Conservation (phyloP, 305 asterid genomes). For the Solanum aculeatissimum region DNA sequence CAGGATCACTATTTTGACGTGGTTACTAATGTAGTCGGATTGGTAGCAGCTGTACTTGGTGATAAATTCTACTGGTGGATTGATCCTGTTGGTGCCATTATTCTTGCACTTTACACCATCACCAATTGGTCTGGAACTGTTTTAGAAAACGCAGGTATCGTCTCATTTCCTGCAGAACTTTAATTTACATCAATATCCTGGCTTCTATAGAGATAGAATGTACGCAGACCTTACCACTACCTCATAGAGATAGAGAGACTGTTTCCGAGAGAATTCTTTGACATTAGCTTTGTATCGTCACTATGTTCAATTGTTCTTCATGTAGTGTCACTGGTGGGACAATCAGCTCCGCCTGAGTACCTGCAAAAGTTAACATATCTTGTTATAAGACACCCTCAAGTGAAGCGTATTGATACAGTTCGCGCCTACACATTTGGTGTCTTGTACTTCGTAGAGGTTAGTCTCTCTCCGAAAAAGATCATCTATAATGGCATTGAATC, state of each 20-base stretch:
- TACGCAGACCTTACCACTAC: no score
- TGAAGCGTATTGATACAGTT: constrained; percentile 69
- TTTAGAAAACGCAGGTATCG: constrained; percentile 66
- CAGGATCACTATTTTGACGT: constrained; percentile 86
- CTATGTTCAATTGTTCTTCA: background rate
- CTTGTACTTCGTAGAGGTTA: constrained; percentile 74
- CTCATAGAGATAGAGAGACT: no score
- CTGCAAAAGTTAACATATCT: constrained; percentile 66
- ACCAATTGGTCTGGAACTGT: constrained; percentile 66
- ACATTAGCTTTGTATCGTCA: background rate
- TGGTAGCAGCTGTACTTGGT: constrained; percentile 65
- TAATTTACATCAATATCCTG: background rate
- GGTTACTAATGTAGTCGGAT: constrained; percentile 61
- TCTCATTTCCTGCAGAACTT: background rate
- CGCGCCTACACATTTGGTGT: constrained; percentile 91
- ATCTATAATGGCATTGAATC: background rate
- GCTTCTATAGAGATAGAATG: no score
- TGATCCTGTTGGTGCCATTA: constrained; percentile 65
- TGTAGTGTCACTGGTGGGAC: constrained; percentile 67
- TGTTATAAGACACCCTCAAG: constrained; percentile 58
- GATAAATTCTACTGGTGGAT: constrained; percentile 74
- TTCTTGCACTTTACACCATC: constrained; percentile 68
- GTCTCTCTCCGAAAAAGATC: background rate
- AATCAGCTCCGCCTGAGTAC: constrained; percentile 63
- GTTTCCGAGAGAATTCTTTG: background rate